phyloP scores from a whole-genome alignment of 352 stramenopile genomes.

The Phytophthora hybrid region DNA sequence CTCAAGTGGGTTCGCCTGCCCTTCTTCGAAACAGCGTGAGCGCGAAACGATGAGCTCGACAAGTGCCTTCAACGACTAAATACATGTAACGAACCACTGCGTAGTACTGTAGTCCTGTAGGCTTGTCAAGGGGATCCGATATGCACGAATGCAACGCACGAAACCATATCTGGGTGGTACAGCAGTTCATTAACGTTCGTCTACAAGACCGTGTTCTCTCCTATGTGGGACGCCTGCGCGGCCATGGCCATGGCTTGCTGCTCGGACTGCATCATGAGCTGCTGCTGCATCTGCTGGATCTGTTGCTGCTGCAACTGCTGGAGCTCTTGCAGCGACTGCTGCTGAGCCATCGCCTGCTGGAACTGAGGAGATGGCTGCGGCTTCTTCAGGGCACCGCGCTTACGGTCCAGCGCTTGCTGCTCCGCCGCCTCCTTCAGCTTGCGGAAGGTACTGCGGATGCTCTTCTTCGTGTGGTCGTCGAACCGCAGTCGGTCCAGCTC shows the following conservation, averaged over 20 bases:
- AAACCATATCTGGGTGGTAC: conserved; percentile 20
- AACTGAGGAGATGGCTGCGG: conserved; percentile 18
- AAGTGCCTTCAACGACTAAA: no score
- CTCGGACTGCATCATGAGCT: conserved; percentile 43
- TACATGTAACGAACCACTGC: not conserved
- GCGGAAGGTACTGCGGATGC: conserved; percentile 60
- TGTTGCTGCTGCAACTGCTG: conserved; percentile 42
- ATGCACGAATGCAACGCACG: conserved; percentile 13
- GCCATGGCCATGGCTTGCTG: conserved; percentile 31
- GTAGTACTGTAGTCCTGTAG: not conserved
- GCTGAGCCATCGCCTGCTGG: conserved; percentile 8
- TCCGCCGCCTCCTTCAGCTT: conserved; percentile 56
- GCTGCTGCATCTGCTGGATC: conserved; percentile 40
- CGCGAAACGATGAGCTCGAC: no score
- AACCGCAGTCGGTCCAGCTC: conserved; percentile 64
- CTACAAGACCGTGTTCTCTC: conserved; percentile 44
- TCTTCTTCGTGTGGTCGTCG: conserved; percentile 68
- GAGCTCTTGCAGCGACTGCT: conserved; percentile 30
- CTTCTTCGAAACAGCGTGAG: no score
- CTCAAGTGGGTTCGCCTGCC: no score
- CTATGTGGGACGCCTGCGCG: conserved; percentile 33
- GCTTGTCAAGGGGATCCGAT: conserved; percentile 1
- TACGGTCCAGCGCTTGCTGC: conserved; percentile 44
- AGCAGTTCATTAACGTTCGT: not conserved
- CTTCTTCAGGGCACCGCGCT: conserved; percentile 41